Evolutionary conservation across 352 stramenopile genomes (phyloP).

Genomic region (Phytophthora sp.): DNA sequence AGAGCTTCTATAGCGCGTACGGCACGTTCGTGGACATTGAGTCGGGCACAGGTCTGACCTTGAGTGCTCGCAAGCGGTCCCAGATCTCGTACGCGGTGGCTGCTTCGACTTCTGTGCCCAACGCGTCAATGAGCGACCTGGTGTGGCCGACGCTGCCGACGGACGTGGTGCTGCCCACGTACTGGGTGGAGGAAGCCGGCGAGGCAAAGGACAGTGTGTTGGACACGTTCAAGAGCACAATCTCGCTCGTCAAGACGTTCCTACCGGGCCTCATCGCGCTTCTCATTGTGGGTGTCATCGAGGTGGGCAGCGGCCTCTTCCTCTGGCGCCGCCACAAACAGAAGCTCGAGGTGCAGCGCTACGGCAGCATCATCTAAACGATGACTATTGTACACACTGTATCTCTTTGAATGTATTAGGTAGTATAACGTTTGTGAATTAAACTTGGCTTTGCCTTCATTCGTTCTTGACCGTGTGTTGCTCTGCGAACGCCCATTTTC

Average conservation of each 20-base stretch:
- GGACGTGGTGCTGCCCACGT: constrained; percentile 66
- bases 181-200: constrained; percentile 64
- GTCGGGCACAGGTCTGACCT: constrained; percentile 68
- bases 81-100: constrained; percentile 66
- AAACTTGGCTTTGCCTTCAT: too few relatives aligned
- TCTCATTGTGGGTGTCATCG: constrained; percentile 47
- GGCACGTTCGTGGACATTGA: constrained; percentile 73
- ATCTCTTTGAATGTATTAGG: too few relatives aligned
- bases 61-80: constrained; percentile 68
- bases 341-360: constrained; percentile 26
- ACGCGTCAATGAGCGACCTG: constrained; percentile 65
- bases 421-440: neutral
- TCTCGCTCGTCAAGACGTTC: constrained; percentile 52
- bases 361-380: constrained; percentile 40
- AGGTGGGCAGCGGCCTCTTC: constrained; percentile 50
- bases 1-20: constrained; percentile 53
- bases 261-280: constrained; percentile 66
- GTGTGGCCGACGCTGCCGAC: constrained; percentile 56
- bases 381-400: neutral
- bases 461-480: too few relatives aligned
- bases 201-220: constrained; percentile 48
- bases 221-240: constrained; percentile 60
- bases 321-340: constrained; percentile 49
- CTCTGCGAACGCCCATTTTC: too few relatives aligned
- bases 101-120: constrained; percentile 41